Evolutionary conservation across 805 yeast species (phyloP).

Genomic region (Ogataea zsoltii): DNA sequence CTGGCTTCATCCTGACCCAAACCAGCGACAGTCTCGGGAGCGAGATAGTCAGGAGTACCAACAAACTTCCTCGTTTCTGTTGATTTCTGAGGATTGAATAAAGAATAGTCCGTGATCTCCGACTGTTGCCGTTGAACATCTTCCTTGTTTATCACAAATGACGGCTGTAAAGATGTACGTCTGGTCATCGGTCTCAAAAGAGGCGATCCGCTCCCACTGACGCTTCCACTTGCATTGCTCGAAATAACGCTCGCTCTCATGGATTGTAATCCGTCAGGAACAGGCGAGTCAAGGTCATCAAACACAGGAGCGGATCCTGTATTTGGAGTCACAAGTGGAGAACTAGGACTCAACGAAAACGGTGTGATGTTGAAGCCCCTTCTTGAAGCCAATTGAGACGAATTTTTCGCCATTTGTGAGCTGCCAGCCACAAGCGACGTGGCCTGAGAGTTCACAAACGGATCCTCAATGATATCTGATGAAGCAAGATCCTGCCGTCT

Average conservation of each 20-base stretch:
- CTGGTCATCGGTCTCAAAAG: slow-evolving; percentile 46
- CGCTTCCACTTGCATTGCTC: slow-evolving; percentile 26
- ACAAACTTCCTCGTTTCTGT: slow-evolving; percentile 68
- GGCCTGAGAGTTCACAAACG: slow-evolving; percentile 16
- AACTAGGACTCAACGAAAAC: slow-evolving; percentile 29
- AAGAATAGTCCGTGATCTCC: slow-evolving; percentile 48
- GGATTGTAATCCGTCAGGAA: background rate
- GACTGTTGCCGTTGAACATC: slow-evolving; percentile 31
- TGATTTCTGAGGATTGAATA: slow-evolving; percentile 63
- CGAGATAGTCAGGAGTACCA: slow-evolving; percentile 97
- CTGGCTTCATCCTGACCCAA: slow-evolving; percentile 77
- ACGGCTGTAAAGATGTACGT: slow-evolving; percentile 55
- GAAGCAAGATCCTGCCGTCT: slow-evolving; percentile 61
- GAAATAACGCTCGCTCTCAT: slow-evolving; percentile 35
- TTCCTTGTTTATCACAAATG: slow-evolving; percentile 54
- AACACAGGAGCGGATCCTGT: slow-evolving; percentile 12
- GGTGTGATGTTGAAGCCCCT: slow-evolving; percentile 26
- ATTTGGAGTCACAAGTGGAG: slow-evolving; percentile 26
- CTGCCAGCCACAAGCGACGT: slow-evolving; percentile 15
- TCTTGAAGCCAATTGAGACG: slow-evolving; percentile 4
- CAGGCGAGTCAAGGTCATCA: slow-evolving; percentile 23
- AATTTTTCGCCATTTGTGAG: background rate
- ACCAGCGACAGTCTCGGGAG: slow-evolving; percentile 94
- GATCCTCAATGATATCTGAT: slow-evolving; percentile 20
- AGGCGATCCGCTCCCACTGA: slow-evolving; percentile 46